Evolutionary conservation across 371 early-diverging fungal genomes (phyloP), one percentile per base, ranked within the genome.

Genomic region (Mortierella sp.): DNA sequence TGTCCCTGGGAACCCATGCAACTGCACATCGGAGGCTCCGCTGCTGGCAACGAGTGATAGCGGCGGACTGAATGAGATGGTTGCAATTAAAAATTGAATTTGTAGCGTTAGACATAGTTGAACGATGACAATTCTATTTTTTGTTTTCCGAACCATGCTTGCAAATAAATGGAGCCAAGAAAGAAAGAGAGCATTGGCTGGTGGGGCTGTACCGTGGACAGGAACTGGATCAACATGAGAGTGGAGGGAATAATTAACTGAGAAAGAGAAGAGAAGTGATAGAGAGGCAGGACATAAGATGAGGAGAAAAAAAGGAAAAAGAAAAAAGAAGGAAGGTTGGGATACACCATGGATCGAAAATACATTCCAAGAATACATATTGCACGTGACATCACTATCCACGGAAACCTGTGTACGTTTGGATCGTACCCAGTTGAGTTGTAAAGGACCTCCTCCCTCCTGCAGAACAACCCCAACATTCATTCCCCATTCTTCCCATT

Each of bases 21-120:
- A 68, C 70, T 6, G 67, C 66, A 61, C 60, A 62, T 14, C 75
- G 70, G 26, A 79, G 67, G 16, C 79, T 68, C n/a, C 71, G 75
- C n/a, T 79, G 70, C 54, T 78, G 78, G 26, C 70, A 70, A n/a
- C 79, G 79, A 14, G 68, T 67, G 35, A 74, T 32, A 11, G 68
- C 62, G 64, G 64, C 67, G 24, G 79, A 67, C 79, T 79, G 71
- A 5, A 28, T 18, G 35, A 30, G 47, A 52, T 3, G 5, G 20
- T 11, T 55, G 2, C 16, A 58, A 20, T 58, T 14, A 45, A 18
- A 45, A 45, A 6, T 45, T 45, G 47, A 18, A 45, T 11, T n/a
- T 5, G 18, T 30, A 45, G 6, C 5, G 47, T 11, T 11, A 45
- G 18, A 45, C 18, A 45, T 1, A 14, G 47, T 45, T 45, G 47